Evolutionary conservation across 2,329 filamentous ascomycete species (phyloP).

Genomic region (Raffaelea deltoideospora): DNA sequence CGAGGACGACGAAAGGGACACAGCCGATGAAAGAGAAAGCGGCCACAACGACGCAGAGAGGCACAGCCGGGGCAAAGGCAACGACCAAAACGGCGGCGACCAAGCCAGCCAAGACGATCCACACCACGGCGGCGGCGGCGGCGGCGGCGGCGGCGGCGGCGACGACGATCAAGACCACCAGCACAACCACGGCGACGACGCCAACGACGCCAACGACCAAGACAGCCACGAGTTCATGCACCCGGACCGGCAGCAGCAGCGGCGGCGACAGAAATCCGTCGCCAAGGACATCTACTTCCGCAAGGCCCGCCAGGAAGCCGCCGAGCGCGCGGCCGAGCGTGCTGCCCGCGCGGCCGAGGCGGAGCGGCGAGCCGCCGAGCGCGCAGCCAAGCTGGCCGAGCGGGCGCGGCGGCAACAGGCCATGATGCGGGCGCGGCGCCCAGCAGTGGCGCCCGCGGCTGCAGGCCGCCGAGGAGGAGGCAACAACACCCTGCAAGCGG

Average conservation of each 20-base stretch:
- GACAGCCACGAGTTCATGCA: slow-evolving; percentile 17
- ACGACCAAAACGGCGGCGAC: neutral
- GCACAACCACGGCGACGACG: neutral
- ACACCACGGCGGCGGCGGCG: neutral
- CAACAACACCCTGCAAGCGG: neutral
- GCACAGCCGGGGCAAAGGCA: neutral
- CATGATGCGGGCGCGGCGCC: slow-evolving; percentile 53
- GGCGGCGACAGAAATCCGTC: slow-evolving; percentile 10
- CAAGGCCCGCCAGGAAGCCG: slow-evolving; percentile 40
- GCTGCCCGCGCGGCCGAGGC: slow-evolving; percentile 43
- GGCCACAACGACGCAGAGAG: neutral
- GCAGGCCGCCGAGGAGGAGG: neutral
- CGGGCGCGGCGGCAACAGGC: slow-evolving; percentile 26
- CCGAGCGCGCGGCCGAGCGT: slow-evolving; percentile 25
- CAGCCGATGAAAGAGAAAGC: no score
- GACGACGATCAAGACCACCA: neutral
- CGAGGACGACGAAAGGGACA: no score
- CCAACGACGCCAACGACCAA: neutral
- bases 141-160: neutral
- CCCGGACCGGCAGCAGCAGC: slow-evolving; percentile 21
- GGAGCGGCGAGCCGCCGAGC: slow-evolving; percentile 48
- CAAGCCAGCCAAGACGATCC: neutral
- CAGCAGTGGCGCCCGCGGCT: slow-evolving; percentile 42
- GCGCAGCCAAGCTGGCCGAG: slow-evolving; percentile 37
- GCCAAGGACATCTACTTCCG: slow-evolving; percentile 6